Evolutionary conservation across 2,329 filamentous ascomycete genomes (phyloP).

Genomic region (Xylaria polymorpha): DNA sequence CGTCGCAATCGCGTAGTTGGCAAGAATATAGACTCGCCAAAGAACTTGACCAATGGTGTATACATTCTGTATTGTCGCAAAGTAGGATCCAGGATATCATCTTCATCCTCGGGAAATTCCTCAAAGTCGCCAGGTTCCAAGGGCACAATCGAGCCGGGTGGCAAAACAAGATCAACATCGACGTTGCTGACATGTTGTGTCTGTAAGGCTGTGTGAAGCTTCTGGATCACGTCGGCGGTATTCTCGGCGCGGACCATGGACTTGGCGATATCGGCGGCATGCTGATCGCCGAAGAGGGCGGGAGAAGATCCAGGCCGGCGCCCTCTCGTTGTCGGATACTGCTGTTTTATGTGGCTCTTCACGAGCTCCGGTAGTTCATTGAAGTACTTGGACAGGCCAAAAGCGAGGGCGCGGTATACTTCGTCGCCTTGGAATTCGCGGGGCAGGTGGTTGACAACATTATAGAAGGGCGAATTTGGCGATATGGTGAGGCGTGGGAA

Average conservation of each 20-base stretch:
- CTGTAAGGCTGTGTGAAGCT: conserved; percentile 79
- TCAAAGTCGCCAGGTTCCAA: conserved; percentile 69
- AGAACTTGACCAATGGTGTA: conserved; percentile 77
- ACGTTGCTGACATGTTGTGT: conserved; percentile 86
- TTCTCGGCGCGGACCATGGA: conserved; percentile 86
- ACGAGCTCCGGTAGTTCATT: conserved; percentile 82
- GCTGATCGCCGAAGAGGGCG: conserved; percentile 85
- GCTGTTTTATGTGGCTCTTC: conserved; percentile 75
- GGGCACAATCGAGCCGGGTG: conserved; percentile 78
- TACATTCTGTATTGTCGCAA: conserved; percentile 81
- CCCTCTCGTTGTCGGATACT: conserved; percentile 64
- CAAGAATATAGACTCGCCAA: conserved; percentile 87
- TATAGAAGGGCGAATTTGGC: conserved; percentile 90
- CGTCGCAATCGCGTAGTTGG: conserved; percentile 86
- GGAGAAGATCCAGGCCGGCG: conserved; percentile 73
- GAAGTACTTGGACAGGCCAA: conserved; percentile 95
- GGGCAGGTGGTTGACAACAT: conserved; percentile 88
- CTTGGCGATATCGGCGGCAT: conserved; percentile 90
- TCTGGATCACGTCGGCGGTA: conserved; percentile 75
- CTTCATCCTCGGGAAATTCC: conserved; percentile 70
- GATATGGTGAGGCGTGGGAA: conserved; percentile 93
- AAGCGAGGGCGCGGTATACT: conserved; percentile 88
- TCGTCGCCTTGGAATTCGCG: conserved; percentile 97
- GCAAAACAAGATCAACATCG: conserved; percentile 88
- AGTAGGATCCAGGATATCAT: conserved; percentile 73